These are phyloP conservation scores for Kwoniella europaea DNA, from an alignment of 768 basidiomycete genomes.

Conservation along the genomic window DNA sequence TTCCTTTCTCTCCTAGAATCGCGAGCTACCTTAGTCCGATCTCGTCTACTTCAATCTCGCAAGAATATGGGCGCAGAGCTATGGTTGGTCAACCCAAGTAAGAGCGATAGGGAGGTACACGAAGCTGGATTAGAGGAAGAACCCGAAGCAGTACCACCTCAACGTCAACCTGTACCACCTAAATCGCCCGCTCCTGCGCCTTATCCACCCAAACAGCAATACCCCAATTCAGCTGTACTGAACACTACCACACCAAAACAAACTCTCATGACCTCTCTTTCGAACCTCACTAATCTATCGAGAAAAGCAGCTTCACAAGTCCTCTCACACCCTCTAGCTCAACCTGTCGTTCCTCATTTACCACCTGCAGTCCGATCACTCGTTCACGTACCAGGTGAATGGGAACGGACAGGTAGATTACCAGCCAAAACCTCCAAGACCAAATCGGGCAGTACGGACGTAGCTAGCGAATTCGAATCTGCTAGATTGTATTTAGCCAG, in stretches of 20 bases:
- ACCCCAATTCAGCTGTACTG: conserved; percentile 39
- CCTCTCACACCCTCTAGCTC: conserved; percentile 90
- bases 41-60: conserved; percentile 63
- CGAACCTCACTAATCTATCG: conserved; percentile 89
- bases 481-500: conserved; percentile 93
- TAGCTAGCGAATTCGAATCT: conserved; percentile 91
- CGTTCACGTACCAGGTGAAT: conserved; percentile 86
- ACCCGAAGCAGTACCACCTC: conserved; percentile 26
- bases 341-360: conserved; percentile 92
- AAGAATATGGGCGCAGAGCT: conserved; percentile 69
- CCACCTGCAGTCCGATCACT: conserved; percentile 91
- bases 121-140: conserved; percentile 62
- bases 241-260: conserved; percentile 41
- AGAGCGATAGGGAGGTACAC: conserved; percentile 89
- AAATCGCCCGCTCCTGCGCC: conserved; percentile 3
- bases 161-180: conserved; percentile 19
- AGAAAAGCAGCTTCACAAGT: conserved; percentile 93
- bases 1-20: conserved; percentile 74
- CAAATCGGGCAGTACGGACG: conserved; percentile 26
- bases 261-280: conserved; percentile 86
- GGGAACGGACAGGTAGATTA: conserved; percentile 74
- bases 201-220: conserved; percentile 42
- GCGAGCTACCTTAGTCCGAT: conserved; percentile 82
- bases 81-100: conserved; percentile 89
- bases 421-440: conserved; percentile 59